Evolutionary conservation across 495 filamentous ascomycete genomes (phyloP).

Genomic region (Aspergillus biplanus): DNA sequence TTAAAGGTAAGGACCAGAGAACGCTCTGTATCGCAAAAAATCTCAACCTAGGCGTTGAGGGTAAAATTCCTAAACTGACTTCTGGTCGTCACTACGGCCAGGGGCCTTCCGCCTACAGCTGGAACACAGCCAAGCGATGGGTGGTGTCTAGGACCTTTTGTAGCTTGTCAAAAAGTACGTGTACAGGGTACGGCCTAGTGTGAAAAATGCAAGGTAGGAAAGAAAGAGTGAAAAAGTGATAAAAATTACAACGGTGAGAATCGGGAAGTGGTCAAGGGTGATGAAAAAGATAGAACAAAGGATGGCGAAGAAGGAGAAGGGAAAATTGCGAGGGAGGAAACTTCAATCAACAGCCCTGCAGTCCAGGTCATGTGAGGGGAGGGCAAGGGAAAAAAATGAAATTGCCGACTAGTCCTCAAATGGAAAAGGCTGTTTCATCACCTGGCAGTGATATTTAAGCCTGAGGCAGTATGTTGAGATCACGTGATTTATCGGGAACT

Average conservation of each 20-base stretch:
- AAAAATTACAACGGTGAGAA: slow-evolving; percentile 24
- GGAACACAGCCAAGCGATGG: slow-evolving; percentile 48
- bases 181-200: slow-evolving; percentile 42
- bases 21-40: slow-evolving; percentile 14
- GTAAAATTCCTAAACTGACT: slow-evolving; percentile 32
- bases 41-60: slow-evolving; percentile 16
- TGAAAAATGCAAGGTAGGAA: slow-evolving; percentile 24
- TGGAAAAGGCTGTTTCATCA: slow-evolving; percentile 11
- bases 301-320: slow-evolving; percentile 6
- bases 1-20: slow-evolving; percentile 21
- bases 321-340: slow-evolving; percentile 26
- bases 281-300: slow-evolving; percentile 13
- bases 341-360: slow-evolving; percentile 12
- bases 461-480: slow-evolving; percentile 4
- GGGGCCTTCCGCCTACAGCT: slow-evolving; percentile 49
- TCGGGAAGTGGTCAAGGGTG: slow-evolving; percentile 21
- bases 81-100: slow-evolving; percentile 48
- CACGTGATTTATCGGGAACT: slow-evolving; percentile 5
- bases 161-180: slow-evolving; percentile 40
- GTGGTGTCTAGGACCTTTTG: slow-evolving; percentile 33
- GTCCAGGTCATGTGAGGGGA: slow-evolving; percentile 28
- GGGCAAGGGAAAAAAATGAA: slow-evolving; percentile 23
- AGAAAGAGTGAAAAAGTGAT: slow-evolving; percentile 24
- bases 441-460: neutral
- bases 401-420: slow-evolving; percentile 23